Conservation (phyloP, 805 yeast genomes). For the Sugiyamaella mastotermitis region DNA sequence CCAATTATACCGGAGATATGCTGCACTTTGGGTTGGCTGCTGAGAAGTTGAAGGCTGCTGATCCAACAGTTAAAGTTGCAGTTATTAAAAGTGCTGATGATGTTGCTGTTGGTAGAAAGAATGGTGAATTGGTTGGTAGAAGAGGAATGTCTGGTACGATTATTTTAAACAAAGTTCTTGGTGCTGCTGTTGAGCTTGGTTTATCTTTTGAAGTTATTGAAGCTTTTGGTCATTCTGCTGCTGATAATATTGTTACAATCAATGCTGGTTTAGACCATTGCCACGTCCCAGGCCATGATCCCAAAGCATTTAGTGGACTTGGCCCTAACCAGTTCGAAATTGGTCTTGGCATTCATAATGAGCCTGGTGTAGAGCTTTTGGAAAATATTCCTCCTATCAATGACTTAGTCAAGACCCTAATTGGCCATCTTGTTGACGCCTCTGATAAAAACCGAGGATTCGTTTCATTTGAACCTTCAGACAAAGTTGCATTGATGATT, state of each 20-base stretch:
- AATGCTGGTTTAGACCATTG: conserved; percentile 86
- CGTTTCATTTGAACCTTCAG: conserved; percentile 56
- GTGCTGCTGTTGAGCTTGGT: conserved; percentile 49
- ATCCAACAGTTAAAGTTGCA: conserved; percentile 49
- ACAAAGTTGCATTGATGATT: conserved; percentile 62
- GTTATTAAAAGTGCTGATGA: conserved; percentile 79
- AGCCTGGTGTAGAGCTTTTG: conserved; percentile 68
- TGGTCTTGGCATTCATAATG: conserved; percentile 94
- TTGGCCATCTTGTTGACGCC: conserved; percentile 56
- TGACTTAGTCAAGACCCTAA: conserved; percentile 44
- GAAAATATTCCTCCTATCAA: conserved; percentile 65
- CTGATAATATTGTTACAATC: conserved; percentile 61
- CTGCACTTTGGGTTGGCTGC: conserved; percentile 86
- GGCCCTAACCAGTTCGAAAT: conserved; percentile 65
- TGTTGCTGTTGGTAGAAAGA: conserved; percentile 80
- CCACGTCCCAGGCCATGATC: conserved; percentile 69
- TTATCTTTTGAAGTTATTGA: conserved; percentile 53
- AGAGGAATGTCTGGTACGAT: conserved; percentile 90
- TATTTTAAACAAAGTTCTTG: conserved; percentile 73
- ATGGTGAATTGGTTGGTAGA: conserved; percentile 86
- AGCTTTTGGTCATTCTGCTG: conserved; percentile 80
- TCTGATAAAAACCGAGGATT: conserved; percentile 73
- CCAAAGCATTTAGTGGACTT: conserved; percentile 40
- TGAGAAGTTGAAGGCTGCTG: conserved; percentile 75
- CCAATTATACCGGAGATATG: conserved; percentile 91